A percentile compares a stretch with the other conserved stretches of the same genome.
Conservation (phyloP, 768 basidiomycete genomes). For the Amanita polypyramis region DNA sequence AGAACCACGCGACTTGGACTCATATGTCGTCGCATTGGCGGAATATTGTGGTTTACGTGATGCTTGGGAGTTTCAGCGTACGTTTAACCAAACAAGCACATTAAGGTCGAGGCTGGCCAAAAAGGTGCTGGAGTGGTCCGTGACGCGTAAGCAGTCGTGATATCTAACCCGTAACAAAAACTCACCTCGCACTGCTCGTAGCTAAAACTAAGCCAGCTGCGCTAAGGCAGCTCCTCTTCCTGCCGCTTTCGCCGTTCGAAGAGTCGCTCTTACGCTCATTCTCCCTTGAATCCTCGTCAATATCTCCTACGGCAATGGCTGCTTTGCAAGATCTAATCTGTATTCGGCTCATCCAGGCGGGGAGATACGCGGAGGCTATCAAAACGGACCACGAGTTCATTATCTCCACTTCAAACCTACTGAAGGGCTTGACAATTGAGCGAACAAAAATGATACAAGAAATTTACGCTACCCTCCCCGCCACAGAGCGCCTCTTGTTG, state of each 20-base stretch:
- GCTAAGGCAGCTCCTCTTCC: constrained; percentile 49
- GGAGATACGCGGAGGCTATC: constrained; percentile 62
- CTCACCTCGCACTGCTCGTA: constrained; percentile 14
- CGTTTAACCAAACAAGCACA: constrained; percentile 49
- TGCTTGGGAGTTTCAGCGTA: constrained; percentile 69
- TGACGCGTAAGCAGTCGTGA: constrained; percentile 44
- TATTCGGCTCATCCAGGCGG: constrained; percentile 64
- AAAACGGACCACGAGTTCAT: constrained; percentile 61
- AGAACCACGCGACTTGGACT: constrained; percentile 59
- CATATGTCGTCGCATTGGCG: constrained; percentile 60
- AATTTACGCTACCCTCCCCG: constrained; percentile 51
- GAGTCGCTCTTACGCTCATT: constrained; percentile 44
- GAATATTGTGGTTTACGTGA: constrained; percentile 47
- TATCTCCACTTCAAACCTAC: constrained; percentile 28
- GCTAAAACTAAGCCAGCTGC: constrained; percentile 49
- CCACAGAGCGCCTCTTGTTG: constrained; percentile 49
- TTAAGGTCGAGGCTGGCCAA: constrained; percentile 43
- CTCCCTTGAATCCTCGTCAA: constrained; percentile 44
- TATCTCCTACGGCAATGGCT: constrained; percentile 39
- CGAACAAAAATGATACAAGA: constrained; percentile 65
- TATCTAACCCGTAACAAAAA: neutral
- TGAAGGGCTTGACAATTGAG: constrained; percentile 32
- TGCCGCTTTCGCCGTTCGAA: constrained; percentile 61
- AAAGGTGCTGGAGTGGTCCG: constrained; percentile 57
- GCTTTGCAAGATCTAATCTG: constrained; percentile 71